Evolutionary conservation across 2,329 filamentous ascomycete species (phyloP).

Genomic region (Macrophomina tecta): DNA sequence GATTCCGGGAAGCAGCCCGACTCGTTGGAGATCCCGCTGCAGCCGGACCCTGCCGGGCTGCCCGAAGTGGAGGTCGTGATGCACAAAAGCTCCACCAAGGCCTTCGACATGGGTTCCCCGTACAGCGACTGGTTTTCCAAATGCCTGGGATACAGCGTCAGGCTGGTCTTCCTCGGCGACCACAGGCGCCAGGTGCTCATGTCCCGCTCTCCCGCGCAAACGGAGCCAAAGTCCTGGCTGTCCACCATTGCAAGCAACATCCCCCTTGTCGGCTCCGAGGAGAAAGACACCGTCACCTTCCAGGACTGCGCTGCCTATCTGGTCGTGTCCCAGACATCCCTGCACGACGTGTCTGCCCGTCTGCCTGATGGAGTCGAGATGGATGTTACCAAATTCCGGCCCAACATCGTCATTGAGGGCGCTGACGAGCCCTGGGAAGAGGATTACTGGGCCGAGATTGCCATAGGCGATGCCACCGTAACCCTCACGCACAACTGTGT

Average conservation of each 20-base stretch:
- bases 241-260: conserved; percentile 37
- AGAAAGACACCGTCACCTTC: conserved; percentile 64
- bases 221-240: conserved; percentile 39
- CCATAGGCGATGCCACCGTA: conserved; percentile 43
- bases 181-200: conserved; percentile 48
- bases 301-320: conserved; percentile 78
- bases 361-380: conserved; percentile 45
- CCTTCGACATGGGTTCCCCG: conserved; percentile 50
- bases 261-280: conserved; percentile 24
- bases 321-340: conserved; percentile 71
- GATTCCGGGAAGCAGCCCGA: conserved; percentile 34
- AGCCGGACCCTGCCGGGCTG: conserved; percentile 45
- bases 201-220: conserved; percentile 39
- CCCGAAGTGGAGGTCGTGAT: conserved; percentile 49
- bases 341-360: conserved; percentile 65
- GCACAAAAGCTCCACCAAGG: conserved; percentile 50
- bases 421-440: conserved; percentile 51
- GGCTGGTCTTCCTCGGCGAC: conserved; percentile 52
- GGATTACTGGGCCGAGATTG: conserved; percentile 53
- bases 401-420: conserved; percentile 53
- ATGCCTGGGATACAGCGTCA: conserved; percentile 52
- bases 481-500: conserved; percentile 53
- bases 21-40: conserved; percentile 48
- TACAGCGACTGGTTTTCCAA: conserved; percentile 52
- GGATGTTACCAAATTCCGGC: conserved; percentile 55